A percentile compares a stretch with the other conserved stretches of the same genome.
phyloP scores from a whole-genome alignment of 768 basidiomycete genomes.

The Cubamyces sp. region DNA sequence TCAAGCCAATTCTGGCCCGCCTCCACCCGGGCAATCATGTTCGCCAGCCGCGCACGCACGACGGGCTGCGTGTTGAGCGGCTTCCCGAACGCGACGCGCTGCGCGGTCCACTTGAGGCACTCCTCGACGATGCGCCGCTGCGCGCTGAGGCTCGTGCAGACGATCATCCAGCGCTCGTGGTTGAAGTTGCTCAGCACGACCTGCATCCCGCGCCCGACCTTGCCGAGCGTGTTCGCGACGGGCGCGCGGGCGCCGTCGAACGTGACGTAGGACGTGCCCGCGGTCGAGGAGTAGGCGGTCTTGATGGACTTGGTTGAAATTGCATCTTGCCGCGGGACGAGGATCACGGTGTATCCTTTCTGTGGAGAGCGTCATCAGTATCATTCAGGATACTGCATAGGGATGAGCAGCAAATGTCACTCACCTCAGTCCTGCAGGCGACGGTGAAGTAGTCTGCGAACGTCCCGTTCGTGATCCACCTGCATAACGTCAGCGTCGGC shows the following conservation, averaged over 20 bases:
- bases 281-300: conserved; percentile 89
- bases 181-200: conserved; percentile 88
- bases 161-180: conserved; percentile 90
- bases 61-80: conserved; percentile 82
- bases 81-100: conserved; percentile 90
- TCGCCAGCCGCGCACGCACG: conserved; percentile 83
- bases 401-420: not conserved
- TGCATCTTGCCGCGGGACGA: conserved; percentile 70
- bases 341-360: conserved; percentile 76
- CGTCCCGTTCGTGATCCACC: conserved; percentile 90
- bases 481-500: conserved; percentile 34
- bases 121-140: conserved; percentile 88
- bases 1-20: conserved; percentile 89
- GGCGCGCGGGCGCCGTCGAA: conserved; percentile 86
- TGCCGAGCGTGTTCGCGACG: conserved; percentile 83
- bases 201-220: conserved; percentile 81
- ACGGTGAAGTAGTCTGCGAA: conserved; percentile 88
- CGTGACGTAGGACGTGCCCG: conserved; percentile 86
- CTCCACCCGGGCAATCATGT: conserved; percentile 91
- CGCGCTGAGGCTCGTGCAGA: conserved; percentile 66
- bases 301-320: conserved; percentile 89
- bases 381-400: not conserved
- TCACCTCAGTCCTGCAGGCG: conserved; percentile 70
- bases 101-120: conserved; percentile 91
- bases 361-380: conserved; percentile 31